Evolutionary conservation across 768 basidiomycete species (phyloP).

Genomic region (Xerocomellus intermedius): DNA sequence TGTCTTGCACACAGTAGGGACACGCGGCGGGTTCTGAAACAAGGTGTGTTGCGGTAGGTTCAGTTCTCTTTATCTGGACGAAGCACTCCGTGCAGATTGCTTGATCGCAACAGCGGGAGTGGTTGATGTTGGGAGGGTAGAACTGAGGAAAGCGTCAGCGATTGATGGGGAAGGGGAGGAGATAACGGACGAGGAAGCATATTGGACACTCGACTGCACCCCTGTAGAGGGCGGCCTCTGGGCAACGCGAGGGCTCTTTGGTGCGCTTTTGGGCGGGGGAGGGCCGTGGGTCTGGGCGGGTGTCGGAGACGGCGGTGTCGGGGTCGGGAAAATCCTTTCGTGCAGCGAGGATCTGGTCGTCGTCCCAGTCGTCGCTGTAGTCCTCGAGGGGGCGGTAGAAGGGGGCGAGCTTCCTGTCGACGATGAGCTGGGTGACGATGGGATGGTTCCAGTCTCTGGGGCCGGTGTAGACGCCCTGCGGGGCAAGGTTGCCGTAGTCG

Average conservation of each 20-base stretch:
- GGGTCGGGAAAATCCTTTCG: constrained; percentile 65
- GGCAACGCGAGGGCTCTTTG: constrained; percentile 63
- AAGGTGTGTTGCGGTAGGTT: constrained; percentile 92
- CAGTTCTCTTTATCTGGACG: constrained; percentile 95
- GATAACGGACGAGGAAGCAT: constrained; percentile 82
- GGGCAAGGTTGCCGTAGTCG: constrained; percentile 77
- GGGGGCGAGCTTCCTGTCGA: constrained; percentile 85
- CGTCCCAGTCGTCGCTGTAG: constrained; percentile 85
- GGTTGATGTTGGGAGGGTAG: constrained; percentile 96
- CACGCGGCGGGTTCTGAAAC: constrained; percentile 97
- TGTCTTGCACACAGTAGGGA: constrained; percentile 96
- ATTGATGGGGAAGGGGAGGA: constrained; percentile 10
- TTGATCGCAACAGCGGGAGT: constrained; percentile 97
- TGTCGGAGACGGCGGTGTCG: constrained; percentile 44
- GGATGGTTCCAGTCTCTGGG: constrained; percentile 87
- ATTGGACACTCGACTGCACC: constrained; percentile 95
- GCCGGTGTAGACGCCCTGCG: constrained; percentile 86
- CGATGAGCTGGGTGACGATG: constrained; percentile 83
- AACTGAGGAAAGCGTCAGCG: constrained; percentile 56
- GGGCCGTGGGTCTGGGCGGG: constrained; percentile 34
- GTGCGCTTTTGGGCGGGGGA: constrained; percentile 50
- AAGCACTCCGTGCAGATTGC: constrained; percentile 99
- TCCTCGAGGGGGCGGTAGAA: constrained; percentile 97
- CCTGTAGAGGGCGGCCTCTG: constrained; percentile 80
- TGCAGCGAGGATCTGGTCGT: constrained; percentile 80